Base-by-base conservation (phyloP, 78 protist genomes). In the Dictyostelium discoideum region DNA sequence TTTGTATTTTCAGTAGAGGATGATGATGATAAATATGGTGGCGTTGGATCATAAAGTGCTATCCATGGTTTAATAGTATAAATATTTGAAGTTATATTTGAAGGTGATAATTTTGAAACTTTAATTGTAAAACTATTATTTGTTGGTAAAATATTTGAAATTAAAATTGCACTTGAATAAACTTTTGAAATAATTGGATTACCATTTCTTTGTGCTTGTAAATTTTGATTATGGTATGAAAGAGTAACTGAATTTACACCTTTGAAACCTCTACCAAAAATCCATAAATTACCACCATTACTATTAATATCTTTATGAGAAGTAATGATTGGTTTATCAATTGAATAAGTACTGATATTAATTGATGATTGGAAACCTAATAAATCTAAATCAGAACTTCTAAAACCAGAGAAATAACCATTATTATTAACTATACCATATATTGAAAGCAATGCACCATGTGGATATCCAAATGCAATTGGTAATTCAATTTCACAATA, bases 401-500 rank as follows among this genome's bases (percentile, higher is more conserved):
- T 26, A 32, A 32, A 32, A 32, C 37, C 37, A 32, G 37, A 32
- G 5, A 84, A 24, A 16, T 32, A 32, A 32, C 4, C 22, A 16
- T 44, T 9, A 3, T 42, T 39, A 65, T 84, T 73, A 3, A 39
- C 3, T 1, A 84, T 63, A 84, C 88, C 88, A 65, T 39, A 84
- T 10, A 65, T 7, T 40, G 88, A 84, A 9, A 84, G n/a, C 0
- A 7, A 7, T 0, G 67, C 22, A 1, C 78, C 78, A 65, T n/a
- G 3, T 5, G 88, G 88, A 65, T 63, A 84, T 0, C 88, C 88
- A 65, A 84, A 84, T 0, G 13, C 65, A 63, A 39, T 29, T 29
- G 87, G 88, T 39, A 84, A n/a, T 10, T 84, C 37, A 40, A 84
- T 65, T 32, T 76, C 82, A 37, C 82, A 76, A 32, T 1, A 0